Evolutionary conservation across 1,284 basidiomycete species (phyloP).

Genomic region (Bjerkandera adusta): DNA sequence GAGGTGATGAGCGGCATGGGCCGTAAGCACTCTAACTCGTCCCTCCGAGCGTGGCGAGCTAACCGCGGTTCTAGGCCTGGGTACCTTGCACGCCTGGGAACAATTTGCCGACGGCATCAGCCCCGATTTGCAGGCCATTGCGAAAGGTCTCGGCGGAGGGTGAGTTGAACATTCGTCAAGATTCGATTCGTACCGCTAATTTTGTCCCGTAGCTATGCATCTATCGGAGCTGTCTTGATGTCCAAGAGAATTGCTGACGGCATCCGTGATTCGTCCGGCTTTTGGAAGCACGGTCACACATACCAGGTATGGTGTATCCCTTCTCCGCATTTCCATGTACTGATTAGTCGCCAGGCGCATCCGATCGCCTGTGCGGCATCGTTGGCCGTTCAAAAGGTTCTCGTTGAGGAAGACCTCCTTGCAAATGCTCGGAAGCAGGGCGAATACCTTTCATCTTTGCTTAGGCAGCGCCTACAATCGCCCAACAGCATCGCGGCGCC

Average conservation of each 20-base stretch:
- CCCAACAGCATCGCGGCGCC: slow-evolving; percentile 58
- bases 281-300: slow-evolving; percentile 84
- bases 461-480: slow-evolving; percentile 50
- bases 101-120: slow-evolving; percentile 71
- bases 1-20: slow-evolving; percentile 90
- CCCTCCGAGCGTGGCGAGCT: no score
- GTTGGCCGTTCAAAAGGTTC: slow-evolving; percentile 76
- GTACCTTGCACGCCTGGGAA: slow-evolving; percentile 84
- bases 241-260: slow-evolving; percentile 70
- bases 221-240: slow-evolving; percentile 81
- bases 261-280: slow-evolving; percentile 61
- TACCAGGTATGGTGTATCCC: slow-evolving; percentile 58
- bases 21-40: slow-evolving; percentile 44
- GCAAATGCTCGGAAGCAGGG: slow-evolving; percentile 65
- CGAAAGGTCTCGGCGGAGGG: slow-evolving; percentile 87
- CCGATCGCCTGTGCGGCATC: slow-evolving; percentile 76
- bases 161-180: no score
- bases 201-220: slow-evolving; percentile 55
- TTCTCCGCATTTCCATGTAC: slow-evolving; percentile 2
- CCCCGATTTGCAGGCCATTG: slow-evolving; percentile 83
- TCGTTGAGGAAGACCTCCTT: slow-evolving; percentile 66
- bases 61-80: slow-evolving; percentile 59
- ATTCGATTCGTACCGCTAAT: no score
- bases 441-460: slow-evolving; percentile 54
- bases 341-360: slow-evolving; percentile 46